Conservation (phyloP, 2,329 filamentous ascomycete species). For the Byssoonygena ceratinophila region DNA sequence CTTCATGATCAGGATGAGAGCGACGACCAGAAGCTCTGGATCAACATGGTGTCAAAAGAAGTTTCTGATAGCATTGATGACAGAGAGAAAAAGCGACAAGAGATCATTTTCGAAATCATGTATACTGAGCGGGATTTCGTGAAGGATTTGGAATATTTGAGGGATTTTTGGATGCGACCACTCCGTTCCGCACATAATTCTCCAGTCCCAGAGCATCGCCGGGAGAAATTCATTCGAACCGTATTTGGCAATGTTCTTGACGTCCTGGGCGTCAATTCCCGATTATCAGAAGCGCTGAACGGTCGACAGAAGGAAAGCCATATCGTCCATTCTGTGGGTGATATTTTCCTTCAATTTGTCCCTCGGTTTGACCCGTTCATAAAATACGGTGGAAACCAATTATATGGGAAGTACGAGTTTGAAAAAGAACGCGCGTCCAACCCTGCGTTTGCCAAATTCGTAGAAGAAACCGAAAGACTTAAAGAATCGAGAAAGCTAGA, state of each 20-base stretch:
- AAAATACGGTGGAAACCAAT: constrained; percentile 85
- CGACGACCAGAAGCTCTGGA: constrained; percentile 97
- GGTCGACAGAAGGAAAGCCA: constrained; percentile 80
- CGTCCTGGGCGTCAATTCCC: constrained; percentile 82
- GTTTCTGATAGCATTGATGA: constrained; percentile 82
- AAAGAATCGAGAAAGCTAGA: constrained; percentile 96
- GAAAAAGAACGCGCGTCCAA: constrained; percentile 90
- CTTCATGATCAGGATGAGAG: constrained; percentile 79
- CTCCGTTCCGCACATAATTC: constrained; percentile 66
- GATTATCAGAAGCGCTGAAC: constrained; percentile 78
- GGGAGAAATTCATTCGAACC: constrained; percentile 82
- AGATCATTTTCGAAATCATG: constrained; percentile 96
- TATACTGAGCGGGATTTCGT: constrained; percentile 98
- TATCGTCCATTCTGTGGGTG: constrained; percentile 79
- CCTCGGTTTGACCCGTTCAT: constrained; percentile 94
- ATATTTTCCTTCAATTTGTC: constrained; percentile 87
- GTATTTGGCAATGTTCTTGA: constrained; percentile 97
- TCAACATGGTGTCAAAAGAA: constrained; percentile 94
- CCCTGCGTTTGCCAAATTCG: constrained; percentile 73
- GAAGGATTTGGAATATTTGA: constrained; percentile 92
- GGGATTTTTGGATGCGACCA: constrained; percentile 97
- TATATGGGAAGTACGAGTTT: constrained; percentile 96
- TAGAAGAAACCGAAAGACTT: constrained; percentile 88
- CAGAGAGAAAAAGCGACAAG: constrained; percentile 90
- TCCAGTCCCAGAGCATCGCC: constrained; percentile 75